Conservation (phyloP, 345 rosid genomes). For the Rhodamnia rubescens region DNA sequence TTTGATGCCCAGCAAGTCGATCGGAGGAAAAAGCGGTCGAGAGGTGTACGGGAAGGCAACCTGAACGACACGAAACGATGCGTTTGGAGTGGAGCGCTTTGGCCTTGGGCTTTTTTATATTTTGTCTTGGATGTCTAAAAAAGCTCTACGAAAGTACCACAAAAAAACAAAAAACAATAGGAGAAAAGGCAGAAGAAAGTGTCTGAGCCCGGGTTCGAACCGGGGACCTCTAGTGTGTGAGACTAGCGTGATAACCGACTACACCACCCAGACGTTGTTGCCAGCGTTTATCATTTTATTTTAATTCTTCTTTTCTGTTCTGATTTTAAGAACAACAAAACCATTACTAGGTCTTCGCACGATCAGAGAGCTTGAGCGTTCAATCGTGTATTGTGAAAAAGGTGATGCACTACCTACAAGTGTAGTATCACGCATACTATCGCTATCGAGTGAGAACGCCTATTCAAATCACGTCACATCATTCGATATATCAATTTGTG, state of each 20-base stretch:
- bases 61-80: neutral
- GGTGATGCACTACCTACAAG: neutral
- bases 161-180: neutral
- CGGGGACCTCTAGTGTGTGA: conserved; percentile 67
- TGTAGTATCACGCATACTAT: no score
- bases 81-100: neutral
- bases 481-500: neutral
- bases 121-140: neutral
- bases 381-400: neutral
- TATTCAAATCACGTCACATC: neutral
- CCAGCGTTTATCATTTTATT: rapidly evolving
- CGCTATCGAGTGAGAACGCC: neutral
- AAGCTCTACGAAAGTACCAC: no score
- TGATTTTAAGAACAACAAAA: no score
- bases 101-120: neutral
- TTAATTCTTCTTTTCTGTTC: rapidly evolving
- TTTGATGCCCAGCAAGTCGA: neutral
- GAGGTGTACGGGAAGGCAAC: neutral
- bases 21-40: neutral
- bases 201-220: conserved; percentile 60
- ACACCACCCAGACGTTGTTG: conserved; percentile 48
- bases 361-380: neutral
- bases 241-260: conserved; percentile 68
- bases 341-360: neutral
- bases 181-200: neutral